Base-by-base conservation (phyloP, 768 basidiomycete genomes). In the Mycena latifolia region DNA sequence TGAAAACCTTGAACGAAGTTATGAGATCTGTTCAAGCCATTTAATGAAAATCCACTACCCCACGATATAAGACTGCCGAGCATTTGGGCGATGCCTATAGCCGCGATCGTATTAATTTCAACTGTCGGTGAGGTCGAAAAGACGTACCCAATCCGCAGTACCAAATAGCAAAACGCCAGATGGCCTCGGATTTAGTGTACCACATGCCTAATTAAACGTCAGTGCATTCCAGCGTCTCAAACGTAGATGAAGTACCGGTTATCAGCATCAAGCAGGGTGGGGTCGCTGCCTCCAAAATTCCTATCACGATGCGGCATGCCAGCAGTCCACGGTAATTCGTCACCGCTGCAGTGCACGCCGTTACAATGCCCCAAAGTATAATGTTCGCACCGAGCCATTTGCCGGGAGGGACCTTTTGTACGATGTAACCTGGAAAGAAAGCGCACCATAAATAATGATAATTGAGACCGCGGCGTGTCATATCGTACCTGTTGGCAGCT, bases 301-400 rank as follows among this genome's bases (percentile, higher is more conserved):
- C 68, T 2, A 69, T 57, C 59, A 69, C 31, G 37, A 69, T 41
- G 5, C 68, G 68, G 15, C 55, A 53, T 4, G 61, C 64, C 24
- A 69, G 51, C 9, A 69, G 41, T 3, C 64, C 68, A 37, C 41
- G 41, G 33, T 66, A 69, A 43, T 65, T 66, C 27, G 41, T 59
- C 5, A 69, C 57, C 12, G 68, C 68, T 9, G 68, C 68, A 2
- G 64, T 63, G 33, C 59, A 65, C n/a, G 68, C 68, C 45, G 68
- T 69, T 2, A 66, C 68, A n/a, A 66, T 47, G 10, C 68, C 68
- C 68, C 68, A 69, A 5, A 66, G 47, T 2, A 69, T 62, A 15
- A 69, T 31, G 57, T 69, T 69, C 22, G 55, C 22, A 31, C 64
- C 68, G 10, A 69, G 47, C 68, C 68, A 69, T 33, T 69, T 69